Base-by-base conservation (phyloP, 2,329 filamentous ascomycete species). In the Venturia carpophila region DNA sequence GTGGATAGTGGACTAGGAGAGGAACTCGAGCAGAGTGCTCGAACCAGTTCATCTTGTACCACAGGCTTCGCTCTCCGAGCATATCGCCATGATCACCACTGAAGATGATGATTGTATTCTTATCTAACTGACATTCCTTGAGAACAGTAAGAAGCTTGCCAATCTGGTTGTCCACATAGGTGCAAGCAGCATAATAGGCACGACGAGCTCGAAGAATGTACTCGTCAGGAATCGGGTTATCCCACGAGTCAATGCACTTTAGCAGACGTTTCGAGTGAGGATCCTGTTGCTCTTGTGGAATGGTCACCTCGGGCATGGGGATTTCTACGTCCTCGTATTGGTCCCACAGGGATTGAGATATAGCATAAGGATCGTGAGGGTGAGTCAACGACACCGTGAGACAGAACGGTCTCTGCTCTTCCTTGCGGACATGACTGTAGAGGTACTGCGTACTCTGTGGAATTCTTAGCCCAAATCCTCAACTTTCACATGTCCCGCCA, bases 21-120 rank as follows among this genome's bases (percentile, higher is more conserved):
- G 92, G 92, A 27, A 97, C 92, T 37, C 92, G 88, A 58, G 91
- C 91, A 15, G 91, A 96, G 49, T 88, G 88, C 82, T 97, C 92
- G 71, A 92, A 96, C 83, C 94, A 97, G 73, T 86, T 91, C 92
- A 97, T 97, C 83, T 97, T 97, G 81, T 96, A 92, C 92, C 92
- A 97, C 60, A 97, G 80, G 6, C 90, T 89, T 64, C 91, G 87
- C 80, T 97, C 92, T 66, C 92, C 92, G 9, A 97, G 84, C 92
- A 97, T 97, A 76, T 97, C 92, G 65, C 92, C 92, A 73, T 97
- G 92, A 74, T 97, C 92, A 56, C 92, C 92, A 66, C 89, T 92
- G 78, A 97, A 97, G 69, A 97, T 87, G 71, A 97, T 82, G 70
- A 96, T 92, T 15, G 92, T 97, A 76, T 96, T 86, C 42, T 96